phyloP scores from a whole-genome alignment of 2,329 filamentous ascomycete genomes.

The Alternaria tenuissima region DNA sequence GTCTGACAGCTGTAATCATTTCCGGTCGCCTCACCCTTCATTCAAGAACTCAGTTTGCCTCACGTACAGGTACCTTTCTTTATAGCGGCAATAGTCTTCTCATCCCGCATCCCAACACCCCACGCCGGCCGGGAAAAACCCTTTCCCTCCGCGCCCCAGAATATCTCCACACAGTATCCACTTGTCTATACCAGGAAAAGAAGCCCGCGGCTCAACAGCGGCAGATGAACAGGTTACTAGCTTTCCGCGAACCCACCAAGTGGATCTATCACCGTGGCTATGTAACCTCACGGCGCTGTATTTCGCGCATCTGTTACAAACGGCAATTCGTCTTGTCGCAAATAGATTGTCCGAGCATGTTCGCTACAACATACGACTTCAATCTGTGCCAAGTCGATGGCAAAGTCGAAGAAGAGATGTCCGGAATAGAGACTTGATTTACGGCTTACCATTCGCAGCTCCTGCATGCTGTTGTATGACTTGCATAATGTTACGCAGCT shows the following conservation, averaged over 20 bases:
- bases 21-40: background rate
- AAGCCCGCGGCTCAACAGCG: slow-evolving; percentile 28
- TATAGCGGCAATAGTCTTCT: background rate
- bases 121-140: slow-evolving; percentile 12
- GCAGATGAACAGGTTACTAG: slow-evolving; percentile 12
- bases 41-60: background rate
- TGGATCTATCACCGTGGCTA: slow-evolving; percentile 9
- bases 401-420: background rate
- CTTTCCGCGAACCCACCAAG: slow-evolving; percentile 13
- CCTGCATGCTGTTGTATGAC: slow-evolving; percentile 15
- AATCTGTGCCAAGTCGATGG: background rate
- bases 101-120: slow-evolving; percentile 9
- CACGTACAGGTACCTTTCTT: background rate
- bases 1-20: background rate
- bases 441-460: slow-evolving; percentile 7
- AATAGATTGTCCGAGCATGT: background rate
- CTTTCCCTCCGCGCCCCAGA: slow-evolving; percentile 20
- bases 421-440: background rate
- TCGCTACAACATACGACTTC: background rate
- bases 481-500: slow-evolving; percentile 11
- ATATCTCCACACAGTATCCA: slow-evolving; percentile 29
- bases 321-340: background rate
- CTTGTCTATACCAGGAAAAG: slow-evolving; percentile 24
- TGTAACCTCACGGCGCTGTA: slow-evolving; percentile 4
- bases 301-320: slow-evolving; percentile 1